Percentiles rank a stretch among this genome's conserved stretches.
These are phyloP conservation scores for Schizonepeta tenuifolia DNA, from an alignment of 257 asterid species.

Conservation along the genomic window DNA sequence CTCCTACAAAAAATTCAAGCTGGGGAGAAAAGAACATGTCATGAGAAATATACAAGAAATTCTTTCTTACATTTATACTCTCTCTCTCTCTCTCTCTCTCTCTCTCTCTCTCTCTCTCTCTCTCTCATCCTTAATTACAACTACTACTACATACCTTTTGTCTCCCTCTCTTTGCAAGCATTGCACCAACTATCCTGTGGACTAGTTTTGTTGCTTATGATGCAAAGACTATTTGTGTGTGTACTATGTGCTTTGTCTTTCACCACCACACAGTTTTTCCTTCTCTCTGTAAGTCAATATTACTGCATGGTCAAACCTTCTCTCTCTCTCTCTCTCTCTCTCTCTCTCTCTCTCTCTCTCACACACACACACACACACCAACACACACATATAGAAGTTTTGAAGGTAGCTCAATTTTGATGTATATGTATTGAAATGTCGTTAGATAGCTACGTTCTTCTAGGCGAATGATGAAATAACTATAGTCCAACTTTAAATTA, in stretches of 20 bases:
- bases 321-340: background rate
- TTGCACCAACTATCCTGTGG: conserved; percentile 47
- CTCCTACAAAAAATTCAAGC: conserved; percentile 39
- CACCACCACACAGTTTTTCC: conserved; percentile 17
- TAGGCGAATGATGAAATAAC: background rate
- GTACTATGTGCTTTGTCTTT: conserved; percentile 30
- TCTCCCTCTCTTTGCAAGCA: conserved; percentile 43
- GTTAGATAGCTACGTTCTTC: background rate
- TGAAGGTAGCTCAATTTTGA: background rate
- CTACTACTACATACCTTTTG: conserved; percentile 58
- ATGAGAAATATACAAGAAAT: conserved; percentile 22
- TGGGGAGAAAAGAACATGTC: conserved; percentile 49
- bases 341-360: too few relatives aligned
- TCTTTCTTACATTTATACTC: background rate
- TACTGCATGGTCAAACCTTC: conserved; percentile 43
- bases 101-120: too few relatives aligned
- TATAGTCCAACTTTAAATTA: too few relatives aligned
- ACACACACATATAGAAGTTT: background rate
- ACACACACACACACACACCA: too few relatives aligned
- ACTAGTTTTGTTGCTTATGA: conserved; percentile 37
- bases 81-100: conserved; percentile 27
- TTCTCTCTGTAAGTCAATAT: conserved; percentile 30
- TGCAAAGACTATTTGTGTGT: conserved; percentile 32
- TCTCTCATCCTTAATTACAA: conserved; percentile 43
- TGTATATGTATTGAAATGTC: background rate